Evolutionary conservation across 805 yeast species (phyloP).

Genomic region (Starmerella potacharoeniae): DNA sequence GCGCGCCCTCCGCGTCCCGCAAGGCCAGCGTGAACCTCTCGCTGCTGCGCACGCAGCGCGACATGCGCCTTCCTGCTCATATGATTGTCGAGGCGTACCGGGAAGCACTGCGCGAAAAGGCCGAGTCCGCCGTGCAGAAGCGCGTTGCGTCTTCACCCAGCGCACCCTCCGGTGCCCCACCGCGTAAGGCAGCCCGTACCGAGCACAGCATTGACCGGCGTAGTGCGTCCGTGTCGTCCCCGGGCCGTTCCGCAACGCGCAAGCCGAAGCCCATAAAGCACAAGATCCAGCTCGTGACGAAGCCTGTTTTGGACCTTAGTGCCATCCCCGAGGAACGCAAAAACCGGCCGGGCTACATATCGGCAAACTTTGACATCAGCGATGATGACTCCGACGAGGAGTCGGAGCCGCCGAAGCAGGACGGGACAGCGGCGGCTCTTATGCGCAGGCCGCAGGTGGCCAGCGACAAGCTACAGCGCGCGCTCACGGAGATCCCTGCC

Average conservation of each 20-base stretch:
- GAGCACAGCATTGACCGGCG: neutral
- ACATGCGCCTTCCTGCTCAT: neutral
- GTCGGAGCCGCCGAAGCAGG: neutral
- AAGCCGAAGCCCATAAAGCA: neutral
- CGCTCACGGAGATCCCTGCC: neutral
- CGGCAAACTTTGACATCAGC: conserved; percentile 28
- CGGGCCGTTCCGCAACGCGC: neutral
- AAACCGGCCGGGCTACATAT: conserved; percentile 28
- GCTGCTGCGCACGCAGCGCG: neutral
- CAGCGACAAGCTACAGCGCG: conserved; percentile 4
- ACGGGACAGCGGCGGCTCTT: neutral
- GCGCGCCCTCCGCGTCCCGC: neutral
- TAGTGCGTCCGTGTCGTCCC: neutral
- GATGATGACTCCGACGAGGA: conserved; percentile 20
- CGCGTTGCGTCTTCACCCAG: neutral
- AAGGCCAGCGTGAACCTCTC: neutral
- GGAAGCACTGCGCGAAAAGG: neutral
- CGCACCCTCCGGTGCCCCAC: neutral
- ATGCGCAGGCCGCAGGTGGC: conserved; percentile 14
- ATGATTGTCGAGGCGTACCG: conserved; percentile 3
- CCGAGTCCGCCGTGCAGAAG: neutral
- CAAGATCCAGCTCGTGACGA: conserved; percentile 15
- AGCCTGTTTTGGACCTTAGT: conserved; percentile 16
- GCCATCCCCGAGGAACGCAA: conserved; percentile 19
- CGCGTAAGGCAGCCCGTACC: neutral